These are phyloP conservation scores for Brachypodium distachyon DNA, from an alignment of 202 grass and related monocot species.

Conservation along the genomic window DNA sequence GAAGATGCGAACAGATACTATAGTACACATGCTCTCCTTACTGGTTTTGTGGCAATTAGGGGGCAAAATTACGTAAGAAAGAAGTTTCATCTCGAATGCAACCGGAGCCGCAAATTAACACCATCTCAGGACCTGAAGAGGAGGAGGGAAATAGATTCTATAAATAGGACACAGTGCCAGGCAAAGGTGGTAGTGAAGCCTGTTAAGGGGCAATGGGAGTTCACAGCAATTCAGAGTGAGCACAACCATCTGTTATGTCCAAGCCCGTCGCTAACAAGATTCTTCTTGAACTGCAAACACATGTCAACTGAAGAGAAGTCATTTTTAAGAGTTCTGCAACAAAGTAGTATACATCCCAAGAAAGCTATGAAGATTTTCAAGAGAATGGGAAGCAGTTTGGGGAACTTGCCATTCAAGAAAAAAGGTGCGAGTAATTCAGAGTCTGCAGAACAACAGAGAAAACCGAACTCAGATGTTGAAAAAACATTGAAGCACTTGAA, in stretches of 20 bases:
- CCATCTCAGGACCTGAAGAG: not conserved
- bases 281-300: slow-evolving; percentile 7
- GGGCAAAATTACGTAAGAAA: slow-evolving; percentile 10
- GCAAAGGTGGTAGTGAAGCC: slow-evolving; percentile 4
- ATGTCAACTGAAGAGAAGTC: slow-evolving; percentile 12
- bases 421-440: not conserved
- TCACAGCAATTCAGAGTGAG: not conserved
- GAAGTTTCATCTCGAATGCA: slow-evolving; percentile 19
- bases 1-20: slow-evolving; percentile 7
- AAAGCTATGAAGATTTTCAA: slow-evolving; percentile 25
- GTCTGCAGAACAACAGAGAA: not conserved
- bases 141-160: slow-evolving; percentile 13
- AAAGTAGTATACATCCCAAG: slow-evolving; percentile 9
- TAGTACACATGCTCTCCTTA: not conserved
- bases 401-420: not conserved
- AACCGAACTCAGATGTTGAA: slow-evolving; percentile 19
- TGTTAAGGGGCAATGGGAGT: slow-evolving; percentile 5
- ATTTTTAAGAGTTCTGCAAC: slow-evolving; percentile 1
- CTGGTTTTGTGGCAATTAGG: not conserved
- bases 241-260: slow-evolving; percentile 8
- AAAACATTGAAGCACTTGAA: slow-evolving; percentile 3
- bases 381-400: not conserved
- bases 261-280: not conserved
- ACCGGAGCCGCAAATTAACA: not conserved
- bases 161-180: not conserved